Conservation (phyloP, 495 filamentous ascomycete species). For the Xanthoparmelia taractica region DNA sequence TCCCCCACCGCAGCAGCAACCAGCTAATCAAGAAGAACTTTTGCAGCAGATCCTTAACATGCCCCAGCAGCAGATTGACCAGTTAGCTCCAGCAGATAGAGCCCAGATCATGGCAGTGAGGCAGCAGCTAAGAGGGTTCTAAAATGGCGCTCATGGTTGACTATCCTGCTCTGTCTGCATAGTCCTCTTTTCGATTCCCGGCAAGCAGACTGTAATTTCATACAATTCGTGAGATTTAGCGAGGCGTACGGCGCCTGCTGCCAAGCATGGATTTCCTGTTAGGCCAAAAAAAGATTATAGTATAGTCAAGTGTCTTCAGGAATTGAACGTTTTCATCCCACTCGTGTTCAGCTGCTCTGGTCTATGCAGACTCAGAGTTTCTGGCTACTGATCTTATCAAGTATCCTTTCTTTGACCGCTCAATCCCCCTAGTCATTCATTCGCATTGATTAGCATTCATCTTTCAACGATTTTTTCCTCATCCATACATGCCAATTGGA, state of each 20-base stretch:
- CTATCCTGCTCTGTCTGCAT: background rate
- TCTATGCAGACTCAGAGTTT: background rate
- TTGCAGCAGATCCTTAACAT: conserved; percentile 69
- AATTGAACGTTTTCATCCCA: background rate
- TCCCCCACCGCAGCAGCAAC: conserved; percentile 37
- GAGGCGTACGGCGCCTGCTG: conserved; percentile 1
- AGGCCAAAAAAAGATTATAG: background rate
- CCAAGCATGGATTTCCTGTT: background rate
- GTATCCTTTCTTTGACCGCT: background rate
- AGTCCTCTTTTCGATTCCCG: background rate
- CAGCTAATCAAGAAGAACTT: conserved; percentile 54
- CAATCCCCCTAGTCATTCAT: background rate
- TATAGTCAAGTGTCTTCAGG: background rate
- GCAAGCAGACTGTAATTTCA: background rate
- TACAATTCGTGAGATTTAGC: background rate
- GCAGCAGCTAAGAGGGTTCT: conserved; percentile 33
- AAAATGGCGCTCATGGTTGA: background rate
- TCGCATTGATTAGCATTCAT: background rate
- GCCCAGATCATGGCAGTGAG: conserved; percentile 68
- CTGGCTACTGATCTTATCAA: too few relatives aligned
- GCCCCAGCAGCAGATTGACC: conserved; percentile 66
- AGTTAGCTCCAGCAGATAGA: conserved; percentile 61
- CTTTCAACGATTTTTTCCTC: background rate
- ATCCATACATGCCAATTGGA: background rate
- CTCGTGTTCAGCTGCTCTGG: background rate